Evolutionary conservation across 1,284 basidiomycete species (phyloP).

Genomic region (Rhodotorula mucilaginosa): DNA sequence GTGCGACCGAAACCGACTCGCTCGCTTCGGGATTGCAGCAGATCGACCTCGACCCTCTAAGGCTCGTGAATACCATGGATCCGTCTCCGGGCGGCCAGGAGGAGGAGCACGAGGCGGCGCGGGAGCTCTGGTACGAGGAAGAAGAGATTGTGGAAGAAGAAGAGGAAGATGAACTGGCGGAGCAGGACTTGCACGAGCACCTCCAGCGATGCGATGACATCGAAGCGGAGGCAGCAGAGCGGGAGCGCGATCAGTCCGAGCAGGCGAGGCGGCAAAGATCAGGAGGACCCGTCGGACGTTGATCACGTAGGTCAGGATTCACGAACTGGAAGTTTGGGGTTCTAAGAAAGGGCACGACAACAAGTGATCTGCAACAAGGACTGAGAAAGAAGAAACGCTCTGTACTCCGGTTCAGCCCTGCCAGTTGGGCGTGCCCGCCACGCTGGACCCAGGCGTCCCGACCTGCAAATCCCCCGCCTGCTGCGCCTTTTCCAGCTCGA

Average conservation of each 20-base stretch:
- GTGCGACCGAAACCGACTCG: background rate
- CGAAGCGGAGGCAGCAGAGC: slow-evolving; percentile 2
- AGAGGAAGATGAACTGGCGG: background rate
- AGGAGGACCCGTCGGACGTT: background rate
- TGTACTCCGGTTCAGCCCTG: background rate
- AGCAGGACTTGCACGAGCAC: background rate
- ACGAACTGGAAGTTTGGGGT: background rate
- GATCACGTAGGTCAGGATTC: background rate
- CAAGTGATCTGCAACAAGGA: no score
- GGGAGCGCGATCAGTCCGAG: background rate
- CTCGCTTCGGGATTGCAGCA: background rate
- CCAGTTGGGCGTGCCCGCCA: slow-evolving; percentile 4
- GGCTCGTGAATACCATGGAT: background rate
- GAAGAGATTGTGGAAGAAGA: slow-evolving; percentile 7
- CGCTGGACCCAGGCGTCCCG: slow-evolving; percentile 18
- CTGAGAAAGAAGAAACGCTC: no score
- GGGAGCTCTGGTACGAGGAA: background rate
- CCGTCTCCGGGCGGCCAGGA: background rate
- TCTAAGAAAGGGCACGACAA: background rate
- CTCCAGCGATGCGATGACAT: background rate
- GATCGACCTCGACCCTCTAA: background rate
- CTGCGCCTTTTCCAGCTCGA: background rate
- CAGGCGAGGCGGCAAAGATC: background rate
- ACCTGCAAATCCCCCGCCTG: slow-evolving; percentile 15
- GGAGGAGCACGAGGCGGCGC: no score